Base-by-base conservation (phyloP, 1,284 basidiomycete genomes). In the Salmacisia buchloeana region DNA sequence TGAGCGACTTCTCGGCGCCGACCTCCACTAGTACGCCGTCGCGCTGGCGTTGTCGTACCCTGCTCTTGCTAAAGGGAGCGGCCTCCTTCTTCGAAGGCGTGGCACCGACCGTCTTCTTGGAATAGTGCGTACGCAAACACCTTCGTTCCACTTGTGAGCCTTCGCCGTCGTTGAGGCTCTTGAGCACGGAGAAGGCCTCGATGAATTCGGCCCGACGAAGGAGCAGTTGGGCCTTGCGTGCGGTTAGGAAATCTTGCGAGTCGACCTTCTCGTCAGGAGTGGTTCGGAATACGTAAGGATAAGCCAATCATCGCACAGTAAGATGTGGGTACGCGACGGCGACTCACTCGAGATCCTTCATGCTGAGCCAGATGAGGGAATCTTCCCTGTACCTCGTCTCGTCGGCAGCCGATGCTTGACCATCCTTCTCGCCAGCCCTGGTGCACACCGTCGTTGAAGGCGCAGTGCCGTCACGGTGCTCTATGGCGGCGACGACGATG, bases 381-480 rank as follows among this genome's bases (percentile, higher is more conserved):
- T 45, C 35, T 33, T 39, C 31, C 23, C 43, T 27, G 43, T 38
- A 61, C 27, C 45, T 33, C 15, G 38, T 34, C 38, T 35, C 10
- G 41, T 43, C 10, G 1, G 41, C 41, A 43, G 41, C 15, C 41
- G 41, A 43, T 43, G 10, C 6, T 43, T n/a, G 7, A 15, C n/a
- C n/a, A n/a, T n/a, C 57, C 13, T 58, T 21, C 6, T 39, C 34
- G 23, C 27, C 35, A 13, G 58, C 56, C 4, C 27, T 58, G 10
- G 64, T 61, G 13, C 63, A 63, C 46, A 73, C 65, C 5, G 62
- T 64, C 1, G 72, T 73, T 2, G 62, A 69, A 2, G 74, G 64
- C 0, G 63, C 62, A 6, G 72, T 73, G 1, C 72, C 71, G 60
- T 77, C 75, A 10, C 75, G 59, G 52, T 77, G 75, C 56, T 77